phyloP scores from a whole-genome alignment of 2,329 filamentous ascomycete genomes.

The Cladosporium austrohemisphaericum region DNA sequence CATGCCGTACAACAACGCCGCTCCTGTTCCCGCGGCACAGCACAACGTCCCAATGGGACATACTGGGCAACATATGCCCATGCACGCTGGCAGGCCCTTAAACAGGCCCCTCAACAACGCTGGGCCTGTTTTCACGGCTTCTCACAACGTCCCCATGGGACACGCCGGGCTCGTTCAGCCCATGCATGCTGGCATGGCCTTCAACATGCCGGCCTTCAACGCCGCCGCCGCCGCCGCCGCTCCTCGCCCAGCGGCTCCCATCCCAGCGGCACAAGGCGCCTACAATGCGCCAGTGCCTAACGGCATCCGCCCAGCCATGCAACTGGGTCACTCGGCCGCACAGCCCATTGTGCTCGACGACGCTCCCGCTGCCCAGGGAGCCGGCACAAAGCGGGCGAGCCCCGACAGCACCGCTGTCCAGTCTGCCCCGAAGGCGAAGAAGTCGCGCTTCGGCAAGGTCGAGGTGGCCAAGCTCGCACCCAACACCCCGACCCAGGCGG shows the following conservation, averaged over 20 bases:
- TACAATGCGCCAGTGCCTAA: neutral
- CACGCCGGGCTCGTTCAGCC: neutral
- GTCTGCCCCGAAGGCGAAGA: constrained; percentile 1
- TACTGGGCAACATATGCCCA: neutral
- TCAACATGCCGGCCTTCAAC: neutral
- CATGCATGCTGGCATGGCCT: neutral
- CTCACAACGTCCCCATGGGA: neutral
- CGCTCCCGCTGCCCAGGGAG: neutral
- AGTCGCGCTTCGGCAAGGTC: neutral
- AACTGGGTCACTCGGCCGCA: no score
- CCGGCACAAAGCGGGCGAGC: constrained; percentile 1
- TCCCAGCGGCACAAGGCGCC: neutral
- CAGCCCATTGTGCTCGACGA: no score
- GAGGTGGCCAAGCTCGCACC: neutral
- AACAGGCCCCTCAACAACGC: neutral
- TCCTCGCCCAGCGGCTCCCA: neutral
- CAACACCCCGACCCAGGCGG: neutral
- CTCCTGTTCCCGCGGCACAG: no score
- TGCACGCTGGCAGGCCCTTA: neutral
- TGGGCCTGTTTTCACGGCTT: neutral
- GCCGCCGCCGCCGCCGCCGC: neutral
- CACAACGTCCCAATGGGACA: neutral
- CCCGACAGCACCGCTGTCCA: neutral
- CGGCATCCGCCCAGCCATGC: neutral
- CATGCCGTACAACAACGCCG: no score